Evolutionary conservation across 2,329 filamentous ascomycete species (phyloP).

Genomic region (Aspergillus niger): DNA sequence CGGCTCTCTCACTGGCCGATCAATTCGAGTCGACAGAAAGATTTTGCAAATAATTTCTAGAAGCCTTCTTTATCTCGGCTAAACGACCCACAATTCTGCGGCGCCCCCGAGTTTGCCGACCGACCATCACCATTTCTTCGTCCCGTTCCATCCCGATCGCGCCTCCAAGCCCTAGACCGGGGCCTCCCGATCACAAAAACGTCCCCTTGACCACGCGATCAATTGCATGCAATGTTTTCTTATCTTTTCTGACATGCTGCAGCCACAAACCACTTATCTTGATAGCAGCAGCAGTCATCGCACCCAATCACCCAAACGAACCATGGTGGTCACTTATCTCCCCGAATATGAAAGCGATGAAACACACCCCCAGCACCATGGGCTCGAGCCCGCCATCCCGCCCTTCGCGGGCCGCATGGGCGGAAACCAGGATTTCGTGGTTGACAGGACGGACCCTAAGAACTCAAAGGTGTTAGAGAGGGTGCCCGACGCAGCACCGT

Average conservation of each 20-base stretch:
- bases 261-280: not conserved
- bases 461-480: slow-evolving; percentile 33
- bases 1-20: not conserved
- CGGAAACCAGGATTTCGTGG: slow-evolving; percentile 38
- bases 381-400: slow-evolving; percentile 18
- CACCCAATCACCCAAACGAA: not conserved
- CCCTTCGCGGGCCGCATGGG: slow-evolving; percentile 41
- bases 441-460: slow-evolving; percentile 33
- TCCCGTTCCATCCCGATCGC: not conserved
- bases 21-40: not conserved
- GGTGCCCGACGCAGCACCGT: slow-evolving; percentile 47
- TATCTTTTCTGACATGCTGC: not conserved
- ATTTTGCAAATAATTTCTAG: not conserved
- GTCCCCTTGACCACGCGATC: not conserved
- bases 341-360: slow-evolving; percentile 17
- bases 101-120: not conserved
- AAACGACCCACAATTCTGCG: not conserved
- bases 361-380: not conserved
- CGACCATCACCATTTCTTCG: not conserved
- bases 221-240: not conserved
- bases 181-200: not conserved
- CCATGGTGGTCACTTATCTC: slow-evolving; percentile 14
- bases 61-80: not conserved
- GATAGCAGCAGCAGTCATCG: not conserved
- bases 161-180: not conserved